Evolutionary conservation across 2,329 filamentous ascomycete genomes (phyloP), one percentile per base, ranked within the genome.

Genomic region (Talaromyces sp.): DNA sequence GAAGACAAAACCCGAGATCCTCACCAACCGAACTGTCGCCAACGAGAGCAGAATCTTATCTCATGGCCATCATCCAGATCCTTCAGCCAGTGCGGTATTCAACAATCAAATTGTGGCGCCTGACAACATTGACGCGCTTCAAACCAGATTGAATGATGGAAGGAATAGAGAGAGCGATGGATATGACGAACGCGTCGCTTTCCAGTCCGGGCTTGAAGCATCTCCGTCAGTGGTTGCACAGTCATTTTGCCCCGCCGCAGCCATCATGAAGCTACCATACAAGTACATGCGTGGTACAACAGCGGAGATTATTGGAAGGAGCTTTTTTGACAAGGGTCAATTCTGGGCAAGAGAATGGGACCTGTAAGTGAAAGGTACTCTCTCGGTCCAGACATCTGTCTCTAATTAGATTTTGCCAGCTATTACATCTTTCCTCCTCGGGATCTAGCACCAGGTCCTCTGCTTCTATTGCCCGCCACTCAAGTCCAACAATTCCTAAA

Each of bases 341-440:
- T 80, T 82, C 68, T 85, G 84, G 70, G 77, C 80, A 2, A 83
- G 86, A 65, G 72, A 80, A 11, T 97, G 93, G 93, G 88, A 94
- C 67, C 79, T 96, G 91, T 95, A 82, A 83, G 88, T 82, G n/a
- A 37, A 9, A 7, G 3, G 64, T 60, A 31, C 54, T 43, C 43
- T 54, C 19, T 24, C 24, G 56, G 52, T 16, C 5, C 2, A 56
- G 19, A 37, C 60, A 39, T 6, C 7, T 22, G 47, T 31, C 37
- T 41, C 13, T 56, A 37, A 60, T 54, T 45, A 37, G 47, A 13
- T 33, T 39, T n/a, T 39, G 50, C 14, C 60, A 91, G 89, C 63
- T 92, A 89, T 76, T 93, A 90, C 74, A 72, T 92, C 41, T 82
- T 87, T 72, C 80, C 85, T 57, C 84, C 85, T 0, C 68, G 72